Evolutionary conservation across 2,329 filamentous ascomycete genomes (phyloP), one percentile per base, ranked within the genome.

Genomic region (Knoxdaviesia proteae): DNA sequence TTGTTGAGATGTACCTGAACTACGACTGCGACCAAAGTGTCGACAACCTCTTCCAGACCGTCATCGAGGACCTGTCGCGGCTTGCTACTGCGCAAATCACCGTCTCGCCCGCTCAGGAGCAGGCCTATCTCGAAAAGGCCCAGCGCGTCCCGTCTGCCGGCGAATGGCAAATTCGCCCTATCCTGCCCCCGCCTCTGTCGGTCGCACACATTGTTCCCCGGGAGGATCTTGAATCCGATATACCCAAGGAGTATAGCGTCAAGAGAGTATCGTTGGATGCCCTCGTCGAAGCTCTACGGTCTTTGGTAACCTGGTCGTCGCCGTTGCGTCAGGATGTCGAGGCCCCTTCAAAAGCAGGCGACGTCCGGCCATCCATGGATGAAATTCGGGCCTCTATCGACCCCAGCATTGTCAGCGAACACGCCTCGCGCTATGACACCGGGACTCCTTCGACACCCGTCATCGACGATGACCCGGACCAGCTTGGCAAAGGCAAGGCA

Each of bases 1-100:
- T 98, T 40, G 90, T 98, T 10, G 90, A 98, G 59, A 80, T 87
- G 9, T 98, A 98, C 58, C 71, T 98, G 48, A 98, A 98, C 59
- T 98, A 98, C 55, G 90, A 98, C 57, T 98, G 90, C 61, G 92
- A 96, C 54, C 73, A 88, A 46, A 86, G 84, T 36, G 74, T 96
- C 46, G 88, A 96, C 61, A 98, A 98, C 58, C 90, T 96, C 59
- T 98, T 93, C 57, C 90, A 98, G 59, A 80, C 73, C 20, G 78
- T 96, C 43, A 87, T 98, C 41, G 92, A 98, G 57, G 86, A 96
- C 58, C 64, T 98, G 11, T 90, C 88, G 33, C 80, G 80, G 51
- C 81, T 94, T 51, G 83, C 86, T 2, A 90, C 81, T 42, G 70
- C 77, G 7, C 78, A 87, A 1, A 77, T 94, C 5, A 58, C 75